phyloP scores from a whole-genome alignment of 2,329 filamentous ascomycete species.

The Apiospora rasikravindrae region DNA sequence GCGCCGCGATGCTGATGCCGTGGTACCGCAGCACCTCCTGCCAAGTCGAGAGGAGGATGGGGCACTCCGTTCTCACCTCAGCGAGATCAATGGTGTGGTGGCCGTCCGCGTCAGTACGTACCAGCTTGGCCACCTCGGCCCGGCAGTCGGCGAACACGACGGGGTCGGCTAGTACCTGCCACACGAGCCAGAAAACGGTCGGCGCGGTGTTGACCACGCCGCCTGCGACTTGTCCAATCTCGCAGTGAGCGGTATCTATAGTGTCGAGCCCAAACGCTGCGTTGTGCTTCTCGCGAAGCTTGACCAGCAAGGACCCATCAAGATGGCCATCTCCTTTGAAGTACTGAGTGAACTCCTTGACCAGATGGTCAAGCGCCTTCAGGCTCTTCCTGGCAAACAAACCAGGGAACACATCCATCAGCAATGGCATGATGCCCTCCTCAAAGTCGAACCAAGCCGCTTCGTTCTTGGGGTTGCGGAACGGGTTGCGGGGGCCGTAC shows the following conservation, averaged over 20 bases:
- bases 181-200: conserved; percentile 24
- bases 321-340: conserved; percentile 25
- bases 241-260: conserved; percentile 22
- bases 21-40: conserved; percentile 29
- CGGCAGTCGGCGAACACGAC: conserved; percentile 23
- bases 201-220: conserved; percentile 25
- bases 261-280: conserved; percentile 20
- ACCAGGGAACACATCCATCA: conserved; percentile 23
- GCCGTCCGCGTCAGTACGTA: too few species aligned
- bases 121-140: too few species aligned
- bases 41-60: conserved; percentile 28
- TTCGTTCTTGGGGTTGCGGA: conserved; percentile 20
- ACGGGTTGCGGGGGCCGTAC: conserved; percentile 28
- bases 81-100: conserved; percentile 22
- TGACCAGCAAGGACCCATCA: conserved; percentile 25
- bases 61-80: conserved; percentile 24
- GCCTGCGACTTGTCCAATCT: conserved; percentile 24
- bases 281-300: conserved; percentile 24
- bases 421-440: conserved; percentile 21
- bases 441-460: conserved; percentile 23
- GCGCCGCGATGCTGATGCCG: conserved; percentile 20
- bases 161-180: conserved; percentile 23
- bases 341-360: conserved; percentile 25
- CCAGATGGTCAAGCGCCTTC: conserved; percentile 24
- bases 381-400: conserved; percentile 21